Evolutionary conservation across 352 stramenopile species (phyloP), one percentile per base, ranked within the genome.

Genomic region (Phytophthora tentaculata): DNA sequence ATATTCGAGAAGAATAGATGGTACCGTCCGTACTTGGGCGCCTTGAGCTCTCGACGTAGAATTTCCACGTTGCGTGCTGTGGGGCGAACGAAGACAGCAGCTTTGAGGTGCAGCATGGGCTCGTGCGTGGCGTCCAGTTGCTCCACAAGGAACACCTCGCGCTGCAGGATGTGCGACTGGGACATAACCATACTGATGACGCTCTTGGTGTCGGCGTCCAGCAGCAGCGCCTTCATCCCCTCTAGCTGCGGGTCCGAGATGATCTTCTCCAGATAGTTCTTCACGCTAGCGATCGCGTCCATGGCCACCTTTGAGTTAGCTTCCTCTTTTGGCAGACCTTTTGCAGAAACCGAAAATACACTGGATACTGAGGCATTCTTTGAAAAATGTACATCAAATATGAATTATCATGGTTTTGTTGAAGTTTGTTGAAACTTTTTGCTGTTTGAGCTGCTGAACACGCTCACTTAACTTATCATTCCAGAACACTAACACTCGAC

Each of bases 1-100:
- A 99, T 98, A 60, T 98, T 99, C 35, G 92, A 96, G 80, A 99
- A 99, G 77, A 99, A 99, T 52, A 99, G 86, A 79, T 99, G 97
- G 82, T 99, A 99, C 80, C 99, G 95, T 2, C 88, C 83, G 76
- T 98, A 99, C 65, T 98, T 96, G 23, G 97, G 97, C 47, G 84
- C 76, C 61, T 92, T 88, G 14, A 99, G 80, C 81, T 99, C 98
- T 16, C 83, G 75, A 39, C 82, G 86, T 22, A 99, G 80, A 43
- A 98, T 73, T 67, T 97, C 94, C 26, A 99, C 73, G 68, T 98
- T 99, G 3, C 71, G 76, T 32, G 91, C 72, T 13, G 94, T 99
- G 2, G 97, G 96, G 17, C 97, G 95, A 32, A 99, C 71, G 56
- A 98, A 98, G 35, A 96, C 89, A 3, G 98, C 89, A 14, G 97